Base-by-base conservation (phyloP, 345 rosid species). In the Murraya paniculata region DNA sequence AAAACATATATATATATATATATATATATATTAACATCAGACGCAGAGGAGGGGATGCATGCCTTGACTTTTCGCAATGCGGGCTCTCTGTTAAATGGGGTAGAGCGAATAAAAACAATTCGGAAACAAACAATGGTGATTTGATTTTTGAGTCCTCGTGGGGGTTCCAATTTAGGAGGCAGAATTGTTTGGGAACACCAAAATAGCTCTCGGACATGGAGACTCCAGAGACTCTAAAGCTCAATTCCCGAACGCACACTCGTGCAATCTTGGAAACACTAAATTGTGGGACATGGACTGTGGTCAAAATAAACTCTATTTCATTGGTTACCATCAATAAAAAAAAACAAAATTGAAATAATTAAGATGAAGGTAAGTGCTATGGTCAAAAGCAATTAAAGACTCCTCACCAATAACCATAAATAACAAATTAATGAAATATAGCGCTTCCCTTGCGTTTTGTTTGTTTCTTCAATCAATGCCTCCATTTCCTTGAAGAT, bases 231-330 rank as follows among this genome's bases (percentile, higher is more conserved):
- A 35, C 68, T 60, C n/a, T 3, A 16, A 66, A 59, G 66, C 75
- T 70, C 81, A 31, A 28, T 67, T 76, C 72, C 84, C 76, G 9
- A 62, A 72, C 50, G 72, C 69, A 13, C 84, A 77, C 77, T 84
- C 87, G 83, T 81, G 87, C 87, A 53, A 56, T 79, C 84, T 81
- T 64, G 84, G 81, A 59, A 68, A 76, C 79, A 65, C 30, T 30
- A 71, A 28, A 39, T 25, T 55, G 45, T 45, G 62, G 59, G 10
- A 45, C 55, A 45, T 78, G 35, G 62, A 56, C 59, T 31, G 3
- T 64, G 64, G 78, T 84, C 84, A 76, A 72, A 84, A 14, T 0
- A 45, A 68, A 28, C n/a, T 28, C 56, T 56, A 14, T 53, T 41
- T 19, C 45, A 10, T 24, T 19, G 21, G n/a, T 6, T 18, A 27